Base-by-base conservation (phyloP, 2,329 filamentous ascomycete species). In the Didymella exigua region DNA sequence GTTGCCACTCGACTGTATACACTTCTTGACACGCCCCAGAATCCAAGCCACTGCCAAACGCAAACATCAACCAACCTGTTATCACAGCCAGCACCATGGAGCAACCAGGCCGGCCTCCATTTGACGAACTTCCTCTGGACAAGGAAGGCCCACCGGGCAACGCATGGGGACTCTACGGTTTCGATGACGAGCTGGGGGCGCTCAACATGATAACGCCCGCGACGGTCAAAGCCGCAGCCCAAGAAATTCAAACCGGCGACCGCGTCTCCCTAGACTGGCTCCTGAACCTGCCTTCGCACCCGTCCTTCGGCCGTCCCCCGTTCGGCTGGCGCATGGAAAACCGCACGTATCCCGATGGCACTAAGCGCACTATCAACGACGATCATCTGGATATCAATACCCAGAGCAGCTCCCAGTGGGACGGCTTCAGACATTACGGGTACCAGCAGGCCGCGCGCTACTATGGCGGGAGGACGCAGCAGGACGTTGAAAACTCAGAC, bases 91-190 rank as follows among this genome's bases (percentile, higher is more conserved):
- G 4, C 26, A 52, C 29, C 27, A 66, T 66, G 61, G 34, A 63
- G 26, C 64, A 66, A 33, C 58, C 60, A 24, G 41, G 56, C 11
- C 64, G 72, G 2, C 72, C 72, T 2, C 68, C 71, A 1, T 83
- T 83, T 56, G 71, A 79, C 6, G 70, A 76, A 3, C 78, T 85
- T 0, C 82, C 82, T 0, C 74, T 85, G 1, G 76, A 77, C 51
- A 78, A 79, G 41, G 68, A 76, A 51, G 81, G 81, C 0, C 81
- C 82, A 6, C 75, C 70, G 2, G 79, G 80, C 7, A 85, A 85
- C 52, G 81, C 83, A 5, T 86, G 83, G 83, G 82, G 82, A 0
- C 77, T 83, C 4, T 84, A 82, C 57, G 82, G 82, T 2, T 63
- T 73, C 5, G 52, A 74, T 2, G 83, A 85, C 54, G 73, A 84